Conservation (phyloP, 305 asterid genomes). For the Salvia sclarea region DNA sequence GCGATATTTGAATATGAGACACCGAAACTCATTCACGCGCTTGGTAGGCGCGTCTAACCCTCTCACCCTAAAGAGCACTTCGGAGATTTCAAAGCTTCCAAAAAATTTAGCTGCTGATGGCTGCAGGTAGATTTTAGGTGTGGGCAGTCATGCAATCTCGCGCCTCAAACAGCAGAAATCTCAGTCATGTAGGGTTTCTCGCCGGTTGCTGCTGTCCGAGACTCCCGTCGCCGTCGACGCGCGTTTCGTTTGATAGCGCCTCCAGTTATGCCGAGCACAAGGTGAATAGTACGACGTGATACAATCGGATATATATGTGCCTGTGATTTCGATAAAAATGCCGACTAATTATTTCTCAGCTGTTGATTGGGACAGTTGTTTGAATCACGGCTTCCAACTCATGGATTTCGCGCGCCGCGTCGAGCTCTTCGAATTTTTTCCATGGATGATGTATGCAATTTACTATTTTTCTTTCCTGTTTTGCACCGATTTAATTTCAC, state of each 20-base stretch:
- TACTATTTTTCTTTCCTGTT: not conserved
- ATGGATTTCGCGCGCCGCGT: constrained; percentile 45
- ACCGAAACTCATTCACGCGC: constrained; percentile 16
- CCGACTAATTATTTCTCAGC: constrained; percentile 10
- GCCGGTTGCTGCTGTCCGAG: constrained; percentile 32
- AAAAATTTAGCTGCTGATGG: not conserved
- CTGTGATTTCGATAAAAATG: constrained; percentile 5
- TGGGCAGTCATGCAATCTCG: constrained; percentile 49
- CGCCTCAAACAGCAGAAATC: constrained; percentile 31
- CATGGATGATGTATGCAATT: constrained; percentile 60
- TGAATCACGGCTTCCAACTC: constrained; percentile 42
- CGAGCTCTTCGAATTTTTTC: constrained; percentile 45
- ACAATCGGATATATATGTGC: constrained; percentile 16
- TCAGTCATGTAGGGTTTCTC: constrained; percentile 33
- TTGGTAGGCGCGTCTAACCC: constrained; percentile 25
- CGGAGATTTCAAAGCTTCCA: constrained; percentile 35
- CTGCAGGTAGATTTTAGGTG: constrained; percentile 17
- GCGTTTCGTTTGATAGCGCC: constrained; percentile 36
- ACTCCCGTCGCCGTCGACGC: constrained; percentile 29
- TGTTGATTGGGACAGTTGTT: constrained; percentile 44
- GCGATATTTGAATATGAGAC: not conserved
- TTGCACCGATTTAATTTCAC: not conserved
- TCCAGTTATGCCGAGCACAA: constrained; percentile 32
- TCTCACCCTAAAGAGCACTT: not conserved
- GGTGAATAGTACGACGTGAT: constrained; percentile 38